Conservation (phyloP, 2,329 filamentous ascomycete genomes). For the Metarhizium brunneum region DNA sequence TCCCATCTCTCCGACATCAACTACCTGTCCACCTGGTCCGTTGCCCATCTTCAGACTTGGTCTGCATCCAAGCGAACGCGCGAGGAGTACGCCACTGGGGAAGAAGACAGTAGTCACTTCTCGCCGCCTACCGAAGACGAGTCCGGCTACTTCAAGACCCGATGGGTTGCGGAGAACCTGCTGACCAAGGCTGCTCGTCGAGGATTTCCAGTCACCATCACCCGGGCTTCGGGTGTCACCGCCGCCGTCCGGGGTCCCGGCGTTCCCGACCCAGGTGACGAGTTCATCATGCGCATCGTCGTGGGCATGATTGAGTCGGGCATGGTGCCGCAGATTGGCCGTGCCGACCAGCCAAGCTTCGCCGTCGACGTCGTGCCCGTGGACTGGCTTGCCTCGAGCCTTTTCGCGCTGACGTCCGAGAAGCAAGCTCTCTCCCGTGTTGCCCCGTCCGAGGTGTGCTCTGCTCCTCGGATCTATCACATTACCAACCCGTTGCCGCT, state of each 20-base stretch:
- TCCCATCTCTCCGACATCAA: conserved; percentile 14
- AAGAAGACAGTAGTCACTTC: conserved; percentile 14
- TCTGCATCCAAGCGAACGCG: conserved; percentile 10
- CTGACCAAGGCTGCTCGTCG: conserved; percentile 14
- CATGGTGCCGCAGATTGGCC: conserved; percentile 13
- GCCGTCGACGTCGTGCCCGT: conserved; percentile 15
- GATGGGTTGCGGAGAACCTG: conserved; percentile 17
- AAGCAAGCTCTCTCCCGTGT: conserved; percentile 4
- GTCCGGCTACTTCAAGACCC: conserved; percentile 18
- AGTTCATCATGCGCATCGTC: conserved; percentile 15
- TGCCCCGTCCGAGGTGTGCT: not conserved
- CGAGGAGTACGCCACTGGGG: conserved; percentile 9
- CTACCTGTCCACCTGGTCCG: conserved; percentile 17
- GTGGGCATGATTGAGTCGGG: conserved; percentile 15
- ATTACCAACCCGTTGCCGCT: conserved; percentile 15
- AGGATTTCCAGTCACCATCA: conserved; percentile 16
- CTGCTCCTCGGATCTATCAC: conserved; percentile 12
- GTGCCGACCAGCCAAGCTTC: conserved; percentile 12
- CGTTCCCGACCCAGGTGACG: conserved; percentile 11
- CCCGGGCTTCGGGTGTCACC: conserved; percentile 13
- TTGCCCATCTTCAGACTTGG: conserved; percentile 17
- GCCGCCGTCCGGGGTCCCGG: conserved; percentile 7
- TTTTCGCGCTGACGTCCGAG: conserved; percentile 12
- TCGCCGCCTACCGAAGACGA: conserved; percentile 14
- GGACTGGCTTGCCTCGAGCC: conserved; percentile 14